A percentile compares a stretch with the other conserved stretches of the same genome.
These are phyloP conservation scores for Podaxis mareebaensis DNA, from an alignment of 768 basidiomycete species.

Conservation along the genomic window DNA sequence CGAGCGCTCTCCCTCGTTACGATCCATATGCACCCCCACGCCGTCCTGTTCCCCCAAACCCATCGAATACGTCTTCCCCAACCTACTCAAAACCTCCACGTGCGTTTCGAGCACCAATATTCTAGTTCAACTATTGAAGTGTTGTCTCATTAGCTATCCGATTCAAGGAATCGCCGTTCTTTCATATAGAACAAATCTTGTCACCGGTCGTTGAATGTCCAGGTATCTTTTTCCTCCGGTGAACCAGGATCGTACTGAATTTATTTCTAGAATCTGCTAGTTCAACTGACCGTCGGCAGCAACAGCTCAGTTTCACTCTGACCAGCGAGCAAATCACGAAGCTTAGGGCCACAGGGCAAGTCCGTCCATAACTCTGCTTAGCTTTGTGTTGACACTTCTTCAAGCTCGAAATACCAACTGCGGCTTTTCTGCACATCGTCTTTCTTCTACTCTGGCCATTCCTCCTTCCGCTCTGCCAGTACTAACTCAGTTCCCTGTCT, in stretches of 20 bases:
- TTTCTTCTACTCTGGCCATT: slow-evolving; percentile 57
- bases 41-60: slow-evolving; percentile 35
- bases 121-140: slow-evolving; percentile 19
- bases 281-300: slow-evolving; percentile 74
- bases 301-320: slow-evolving; percentile 62
- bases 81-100: slow-evolving; percentile 33
- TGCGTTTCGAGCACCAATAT: slow-evolving; percentile 14
- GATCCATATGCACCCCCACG: slow-evolving; percentile 70
- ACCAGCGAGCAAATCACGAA: slow-evolving; percentile 64
- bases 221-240: slow-evolving; percentile 43
- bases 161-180: slow-evolving; percentile 84
- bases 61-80: slow-evolving; percentile 34
- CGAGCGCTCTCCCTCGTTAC: slow-evolving; percentile 48
- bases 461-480: slow-evolving; percentile 45
- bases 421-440: slow-evolving; percentile 90
- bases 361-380: slow-evolving; percentile 17
- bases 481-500: slow-evolving; percentile 57
- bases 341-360: slow-evolving; percentile 57
- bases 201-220: slow-evolving; percentile 74
- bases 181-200: slow-evolving; percentile 63
- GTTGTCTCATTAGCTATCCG: slow-evolving; percentile 50
- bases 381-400: slow-evolving; percentile 4
- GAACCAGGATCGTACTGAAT: neutral
- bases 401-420: slow-evolving; percentile 73
- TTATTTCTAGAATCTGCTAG: slow-evolving; percentile 65